Percentiles rank a stretch among this genome's conserved stretches.
Conservation (phyloP, 2,329 filamentous ascomycete species). For the Pezicula neosporulosa region DNA sequence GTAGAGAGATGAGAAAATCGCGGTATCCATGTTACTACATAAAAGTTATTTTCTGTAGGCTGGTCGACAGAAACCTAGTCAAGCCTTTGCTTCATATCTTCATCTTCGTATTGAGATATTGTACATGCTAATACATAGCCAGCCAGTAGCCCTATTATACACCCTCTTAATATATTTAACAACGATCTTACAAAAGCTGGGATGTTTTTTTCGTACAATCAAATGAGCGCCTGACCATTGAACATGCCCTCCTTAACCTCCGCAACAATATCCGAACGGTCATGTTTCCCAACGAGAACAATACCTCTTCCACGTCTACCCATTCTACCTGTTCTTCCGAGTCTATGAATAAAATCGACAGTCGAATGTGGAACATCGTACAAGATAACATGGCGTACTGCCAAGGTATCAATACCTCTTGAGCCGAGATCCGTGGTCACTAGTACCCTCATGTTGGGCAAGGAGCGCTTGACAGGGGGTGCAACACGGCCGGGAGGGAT, state of each 20-base stretch:
- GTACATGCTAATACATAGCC: too few relatives aligned
- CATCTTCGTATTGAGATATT: too few relatives aligned
- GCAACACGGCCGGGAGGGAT: constrained; percentile 22
- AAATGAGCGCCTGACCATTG: constrained; percentile 75
- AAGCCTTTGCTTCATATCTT: too few relatives aligned
- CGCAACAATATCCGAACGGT: constrained; percentile 83
- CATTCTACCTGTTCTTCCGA: constrained; percentile 91
- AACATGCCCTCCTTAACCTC: constrained; percentile 92
- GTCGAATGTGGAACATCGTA: constrained; percentile 98
- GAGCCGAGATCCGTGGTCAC: constrained; percentile 93
- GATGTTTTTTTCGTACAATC: neutral
- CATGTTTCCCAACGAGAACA: constrained; percentile 84
- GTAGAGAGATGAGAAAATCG: too few relatives aligned
- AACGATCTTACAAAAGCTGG: neutral
- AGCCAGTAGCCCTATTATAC: neutral
- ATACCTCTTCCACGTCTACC: constrained; percentile 84
- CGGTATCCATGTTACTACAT: too few relatives aligned
- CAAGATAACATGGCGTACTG: constrained; percentile 85
- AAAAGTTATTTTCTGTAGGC: too few relatives aligned
- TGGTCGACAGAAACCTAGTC: too few relatives aligned
- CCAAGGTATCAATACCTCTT: constrained; percentile 88
- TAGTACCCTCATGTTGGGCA: constrained; percentile 82
- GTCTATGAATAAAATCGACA: constrained; percentile 95
- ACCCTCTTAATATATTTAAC: neutral
- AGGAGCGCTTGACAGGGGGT: constrained; percentile 25